Evolutionary conservation across 2,329 filamentous ascomycete genomes (phyloP), one percentile per base, ranked within the genome.

Genomic region (Colletotrichum spinosum): DNA sequence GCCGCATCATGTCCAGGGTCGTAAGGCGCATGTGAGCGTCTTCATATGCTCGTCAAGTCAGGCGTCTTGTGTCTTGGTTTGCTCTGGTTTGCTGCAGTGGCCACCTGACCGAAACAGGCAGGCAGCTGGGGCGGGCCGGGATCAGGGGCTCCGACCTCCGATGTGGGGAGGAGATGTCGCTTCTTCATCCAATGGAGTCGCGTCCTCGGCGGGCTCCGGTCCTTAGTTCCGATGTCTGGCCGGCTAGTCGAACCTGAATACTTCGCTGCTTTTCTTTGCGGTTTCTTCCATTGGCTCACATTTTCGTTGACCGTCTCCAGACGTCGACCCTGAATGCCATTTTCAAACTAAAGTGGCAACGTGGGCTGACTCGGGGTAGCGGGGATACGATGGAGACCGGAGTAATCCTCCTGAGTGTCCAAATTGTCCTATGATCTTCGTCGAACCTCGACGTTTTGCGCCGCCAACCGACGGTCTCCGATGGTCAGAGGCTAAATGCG

Each of bases 101-200:
- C 42, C 63, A 53, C 63, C 60, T 66, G 58, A 37, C 63, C 58
- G 42, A 13, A 66, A 45, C 39, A 63, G 63, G 63, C 63, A 66
- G 41, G 58, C 53, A 41, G 53, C 37, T n/a, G 11, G 54, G 54
- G 54, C 2, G 10, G 34, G n/a, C 13, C 44, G 15, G 25, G 25
- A 25, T 25, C 25, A 25, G 3, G 25, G 25, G 25, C 2, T 25
- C 25, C 25, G 25, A 25, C 3, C 48, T 41, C 48, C 42, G 41
- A 37, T 9, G 13, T 52, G 35, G 45, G 10, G 50, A 6, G 10
- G 8, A 25, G 25, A 25, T 25, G 2, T 25, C 25, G 25, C 25
- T 11, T 34, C 0, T 2, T 12, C 53, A 48, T 25, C 63, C 63
- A 66, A 66, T 66, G 41, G 25, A 25, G 25, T 15, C 2, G 0